phyloP scores from a whole-genome alignment of 2,329 filamentous ascomycete species.

The Penicillium sp. region DNA sequence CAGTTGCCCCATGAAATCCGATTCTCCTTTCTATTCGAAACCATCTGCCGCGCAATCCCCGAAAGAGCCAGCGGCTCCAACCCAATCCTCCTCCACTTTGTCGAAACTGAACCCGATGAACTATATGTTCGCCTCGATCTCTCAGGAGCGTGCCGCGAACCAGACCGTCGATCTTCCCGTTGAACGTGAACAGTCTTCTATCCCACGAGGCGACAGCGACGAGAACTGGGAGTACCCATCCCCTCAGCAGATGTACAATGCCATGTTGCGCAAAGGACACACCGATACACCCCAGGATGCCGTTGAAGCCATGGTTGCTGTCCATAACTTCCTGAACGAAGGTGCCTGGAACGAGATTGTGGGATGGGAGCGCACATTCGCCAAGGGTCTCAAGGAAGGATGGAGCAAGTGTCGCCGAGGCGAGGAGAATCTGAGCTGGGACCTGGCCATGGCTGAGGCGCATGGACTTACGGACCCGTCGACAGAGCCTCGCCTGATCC shows the following conservation, averaged over 20 bases:
- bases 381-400: constrained; percentile 67
- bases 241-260: constrained; percentile 99
- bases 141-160: constrained; percentile 72
- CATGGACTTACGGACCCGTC: constrained; percentile 30
- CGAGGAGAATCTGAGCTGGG: constrained; percentile 63
- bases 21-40: constrained; percentile 48
- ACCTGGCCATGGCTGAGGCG: constrained; percentile 55
- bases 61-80: constrained; percentile 29
- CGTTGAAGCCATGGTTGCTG: constrained; percentile 94
- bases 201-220: constrained; percentile 74
- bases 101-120: constrained; percentile 79
- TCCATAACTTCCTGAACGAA: constrained; percentile 98
- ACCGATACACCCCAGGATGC: constrained; percentile 90
- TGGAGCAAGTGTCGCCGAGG: constrained; percentile 74
- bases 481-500: constrained; percentile 69
- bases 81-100: constrained; percentile 51
- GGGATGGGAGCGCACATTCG: constrained; percentile 87
- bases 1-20: constrained; percentile 50
- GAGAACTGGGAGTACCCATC: constrained; percentile 97
- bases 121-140: constrained; percentile 89
- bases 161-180: constrained; percentile 76
- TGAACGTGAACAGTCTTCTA: constrained; percentile 79
- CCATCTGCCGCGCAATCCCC: constrained; percentile 31
- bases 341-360: constrained; percentile 95
- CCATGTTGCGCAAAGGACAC: constrained; percentile 92